Evolutionary conservation across 768 basidiomycete genomes (phyloP), one percentile per base, ranked within the genome.

Genomic region (Polyporus arcularius): DNA sequence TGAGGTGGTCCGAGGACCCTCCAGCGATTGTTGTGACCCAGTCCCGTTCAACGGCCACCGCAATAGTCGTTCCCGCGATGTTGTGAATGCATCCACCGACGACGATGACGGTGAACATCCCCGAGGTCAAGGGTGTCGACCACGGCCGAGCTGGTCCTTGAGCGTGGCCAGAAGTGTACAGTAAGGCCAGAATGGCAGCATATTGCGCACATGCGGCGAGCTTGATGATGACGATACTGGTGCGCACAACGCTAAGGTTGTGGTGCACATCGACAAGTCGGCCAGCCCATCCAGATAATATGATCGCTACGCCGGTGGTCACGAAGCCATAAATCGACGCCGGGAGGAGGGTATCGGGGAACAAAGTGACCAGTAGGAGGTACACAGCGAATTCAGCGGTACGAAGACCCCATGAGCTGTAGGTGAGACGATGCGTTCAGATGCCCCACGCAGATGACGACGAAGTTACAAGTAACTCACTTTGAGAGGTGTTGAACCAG

Each of bases 1-100:
- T 78, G 9, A 84, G 72, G 2, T 63, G 61, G 0, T 59, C 64
- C 0, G 74, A 69, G 28, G 73, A 73, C 0, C 71, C 75, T 1
- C 68, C 66, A 0, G 79, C 73, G 53, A 83, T 80, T 14, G 73
- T 69, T 0, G 76, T 75, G 0, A 77, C 79, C 83, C 83, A 85
- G 58, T 85, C 83, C 12, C 82, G 69, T 63, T 84, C 79, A 26
- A 84, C 72, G 0, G 79, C 76, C 1, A 83, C 75, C 0, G 78
- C 73, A 38, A 81, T 76, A 14, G 76, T 72, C 3, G 76, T 75
- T 16, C 73, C 78, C 0, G 81, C 73, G 0, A 82, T 63, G 32
- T 76, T 74, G 31, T 79, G 71, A 8, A 73, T 49, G 53, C 76
- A 76, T 6, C 76, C 75, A 1, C 64, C 63, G 15, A 77, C 4